Evolutionary conservation across 331 rosid species (phyloP).

Genomic region (Telfairia occidentalis): DNA sequence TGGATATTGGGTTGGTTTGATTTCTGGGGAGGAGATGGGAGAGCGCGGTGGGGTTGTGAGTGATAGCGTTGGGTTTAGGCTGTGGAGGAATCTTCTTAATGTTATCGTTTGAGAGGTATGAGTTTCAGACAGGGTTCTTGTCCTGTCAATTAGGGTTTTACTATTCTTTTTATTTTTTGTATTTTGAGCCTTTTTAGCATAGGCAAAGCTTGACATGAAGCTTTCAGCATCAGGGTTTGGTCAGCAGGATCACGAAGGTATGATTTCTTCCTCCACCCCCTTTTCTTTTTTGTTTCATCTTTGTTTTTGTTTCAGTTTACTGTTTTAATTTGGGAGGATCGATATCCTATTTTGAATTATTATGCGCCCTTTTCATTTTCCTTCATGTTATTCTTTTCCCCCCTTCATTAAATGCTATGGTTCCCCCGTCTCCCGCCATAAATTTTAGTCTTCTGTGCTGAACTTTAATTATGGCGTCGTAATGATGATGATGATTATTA

Average conservation of each 20-base stretch:
- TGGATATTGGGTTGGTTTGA: constrained; percentile 22
- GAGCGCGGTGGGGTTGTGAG: constrained; percentile 24
- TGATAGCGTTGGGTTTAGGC: constrained; percentile 25
- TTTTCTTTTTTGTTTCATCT: not conserved
- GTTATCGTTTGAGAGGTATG: constrained; percentile 8
- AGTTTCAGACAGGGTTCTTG: constrained; percentile 13
- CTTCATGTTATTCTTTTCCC: not conserved
- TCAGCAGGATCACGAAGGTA: constrained; percentile 72
- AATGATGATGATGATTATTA: constrained; percentile 23
- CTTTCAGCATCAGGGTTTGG: constrained; percentile 93
- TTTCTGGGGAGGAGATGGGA: constrained; percentile 20
- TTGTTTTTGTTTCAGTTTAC: not conserved
- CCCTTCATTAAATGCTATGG: not conserved
- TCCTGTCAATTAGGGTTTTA: constrained; percentile 13
- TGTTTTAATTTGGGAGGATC: constrained; percentile 6
- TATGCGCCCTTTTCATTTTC: constrained; percentile 3
- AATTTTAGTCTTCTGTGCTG: not conserved
- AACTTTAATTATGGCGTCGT: constrained; percentile 8
- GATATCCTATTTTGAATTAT: constrained; percentile 3
- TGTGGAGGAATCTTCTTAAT: constrained; percentile 7
- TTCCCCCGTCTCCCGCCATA: not conserved
- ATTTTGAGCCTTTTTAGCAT: not conserved
- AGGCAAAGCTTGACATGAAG: constrained; percentile 69
- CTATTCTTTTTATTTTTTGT: constrained; percentile 1
- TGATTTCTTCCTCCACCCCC: not conserved